Evolutionary conservation across 2,329 filamentous ascomycete species (phyloP).

Genomic region (Aureobasidium namibiae): DNA sequence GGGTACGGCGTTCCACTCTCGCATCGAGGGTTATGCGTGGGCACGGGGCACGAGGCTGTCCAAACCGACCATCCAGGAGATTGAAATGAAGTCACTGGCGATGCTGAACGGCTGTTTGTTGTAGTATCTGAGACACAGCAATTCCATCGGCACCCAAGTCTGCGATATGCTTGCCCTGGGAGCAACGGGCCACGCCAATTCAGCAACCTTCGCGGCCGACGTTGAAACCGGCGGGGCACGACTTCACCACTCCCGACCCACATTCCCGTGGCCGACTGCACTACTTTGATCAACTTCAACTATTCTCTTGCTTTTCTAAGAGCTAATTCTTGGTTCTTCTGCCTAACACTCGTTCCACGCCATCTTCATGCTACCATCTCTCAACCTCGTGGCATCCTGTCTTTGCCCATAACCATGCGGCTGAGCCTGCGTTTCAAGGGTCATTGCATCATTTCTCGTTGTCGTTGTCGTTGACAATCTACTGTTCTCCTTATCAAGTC

Average conservation of each 20-base stretch:
- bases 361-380: not conserved
- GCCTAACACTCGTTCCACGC: not conserved
- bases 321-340: not conserved
- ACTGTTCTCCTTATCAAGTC: not conserved
- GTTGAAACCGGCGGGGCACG: constrained; percentile 2
- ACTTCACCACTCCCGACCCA: no score
- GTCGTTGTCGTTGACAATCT: not conserved
- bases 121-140: constrained; percentile 9
- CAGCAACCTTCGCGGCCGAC: not conserved
- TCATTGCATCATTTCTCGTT: constrained; percentile 11
- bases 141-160: not conserved
- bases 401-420: not conserved
- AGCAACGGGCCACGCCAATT: not conserved
- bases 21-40: constrained; percentile 1
- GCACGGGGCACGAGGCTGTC: constrained; percentile 7
- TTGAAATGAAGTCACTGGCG: constrained; percentile 1
- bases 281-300: no score
- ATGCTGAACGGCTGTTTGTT: not conserved
- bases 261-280: not conserved
- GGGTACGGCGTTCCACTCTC: constrained; percentile 7
- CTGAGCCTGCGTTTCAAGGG: constrained; percentile 1
- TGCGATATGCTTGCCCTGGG: not conserved
- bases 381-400: not conserved
- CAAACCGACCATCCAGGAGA: not conserved
- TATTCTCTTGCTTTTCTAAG: not conserved